A percentile compares a stretch with the other conserved stretches of the same genome.
Conservation (phyloP, 305 asterid genomes). For the Fraxinus ornus region DNA sequence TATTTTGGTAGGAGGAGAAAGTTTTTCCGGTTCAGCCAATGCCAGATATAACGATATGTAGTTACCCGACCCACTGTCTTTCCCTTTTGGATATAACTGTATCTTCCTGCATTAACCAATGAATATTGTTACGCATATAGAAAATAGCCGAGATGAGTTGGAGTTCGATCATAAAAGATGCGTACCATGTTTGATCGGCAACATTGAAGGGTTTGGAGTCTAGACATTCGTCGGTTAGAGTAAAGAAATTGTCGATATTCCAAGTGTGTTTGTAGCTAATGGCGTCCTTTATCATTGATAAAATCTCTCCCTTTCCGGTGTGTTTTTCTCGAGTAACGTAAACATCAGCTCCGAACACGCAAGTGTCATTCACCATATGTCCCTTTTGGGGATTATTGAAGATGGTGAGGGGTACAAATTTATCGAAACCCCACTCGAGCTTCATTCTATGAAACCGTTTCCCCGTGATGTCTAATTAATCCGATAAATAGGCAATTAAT, state of each 20-base stretch:
- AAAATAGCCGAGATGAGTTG: neutral
- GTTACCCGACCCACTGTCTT: constrained; percentile 45
- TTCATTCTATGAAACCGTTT: constrained; percentile 55
- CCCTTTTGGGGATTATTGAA: constrained; percentile 49
- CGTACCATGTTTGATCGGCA: constrained; percentile 39
- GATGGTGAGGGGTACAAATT: constrained; percentile 39
- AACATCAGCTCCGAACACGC: constrained; percentile 62
- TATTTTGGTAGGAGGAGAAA: constrained; percentile 39
- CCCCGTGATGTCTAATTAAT: constrained; percentile 37
- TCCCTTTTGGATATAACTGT: constrained; percentile 53
- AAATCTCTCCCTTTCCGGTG: constrained; percentile 46
- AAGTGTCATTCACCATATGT: constrained; percentile 46
- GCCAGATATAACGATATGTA: constrained; percentile 49
- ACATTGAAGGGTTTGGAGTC: constrained; percentile 48
- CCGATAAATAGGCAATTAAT: neutral
- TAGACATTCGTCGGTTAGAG: constrained; percentile 34
- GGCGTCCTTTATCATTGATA: constrained; percentile 59
- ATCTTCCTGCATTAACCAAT: constrained; percentile 50
- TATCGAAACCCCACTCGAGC: constrained; percentile 58
- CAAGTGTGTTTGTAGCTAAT: constrained; percentile 39
- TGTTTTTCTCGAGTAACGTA: constrained; percentile 41
- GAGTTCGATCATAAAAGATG: neutral
- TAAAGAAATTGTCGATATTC: constrained; percentile 35
- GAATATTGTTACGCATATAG: neutral
- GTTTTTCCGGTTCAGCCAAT: constrained; percentile 46